Conservation (phyloP, 345 rosid species). For the Aurinia saxatilis region DNA sequence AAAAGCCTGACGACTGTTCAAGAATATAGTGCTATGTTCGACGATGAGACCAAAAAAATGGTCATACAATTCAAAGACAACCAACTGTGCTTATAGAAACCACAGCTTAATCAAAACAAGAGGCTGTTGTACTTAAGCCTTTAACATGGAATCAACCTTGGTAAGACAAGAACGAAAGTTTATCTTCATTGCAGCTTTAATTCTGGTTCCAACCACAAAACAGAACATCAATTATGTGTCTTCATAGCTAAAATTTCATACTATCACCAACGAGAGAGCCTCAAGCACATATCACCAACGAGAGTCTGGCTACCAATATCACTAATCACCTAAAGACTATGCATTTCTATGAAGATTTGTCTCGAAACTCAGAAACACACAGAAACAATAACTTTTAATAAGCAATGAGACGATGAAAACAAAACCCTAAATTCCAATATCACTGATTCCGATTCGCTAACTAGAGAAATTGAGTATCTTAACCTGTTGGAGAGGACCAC, state of each 20-base stretch:
- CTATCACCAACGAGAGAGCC: background rate
- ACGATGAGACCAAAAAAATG: too few relatives aligned
- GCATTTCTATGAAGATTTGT: background rate
- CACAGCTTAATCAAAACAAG: background rate
- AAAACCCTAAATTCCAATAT: conserved; percentile 6
- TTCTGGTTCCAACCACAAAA: background rate
- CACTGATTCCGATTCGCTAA: background rate
- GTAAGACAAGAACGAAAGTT: background rate
- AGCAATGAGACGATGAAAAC: background rate
- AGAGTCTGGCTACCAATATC: background rate
- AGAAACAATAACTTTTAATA: background rate
- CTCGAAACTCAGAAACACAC: too few relatives aligned
- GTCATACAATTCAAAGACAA: too few relatives aligned
- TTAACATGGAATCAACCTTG: background rate
- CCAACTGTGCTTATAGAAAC: background rate
- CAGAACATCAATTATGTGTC: background rate
- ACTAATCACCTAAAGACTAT: background rate
- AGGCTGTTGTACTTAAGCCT: background rate
- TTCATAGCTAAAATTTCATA: too few relatives aligned
- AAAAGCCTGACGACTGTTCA: too few relatives aligned
- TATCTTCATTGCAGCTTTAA: background rate
- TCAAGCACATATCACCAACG: background rate
- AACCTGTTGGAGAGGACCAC: conserved; percentile 26
- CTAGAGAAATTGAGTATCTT: background rate
- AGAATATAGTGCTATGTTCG: too few relatives aligned